Conservation (phyloP, 2,329 filamentous ascomycete species). For the Lasiodiplodia sp. region DNA sequence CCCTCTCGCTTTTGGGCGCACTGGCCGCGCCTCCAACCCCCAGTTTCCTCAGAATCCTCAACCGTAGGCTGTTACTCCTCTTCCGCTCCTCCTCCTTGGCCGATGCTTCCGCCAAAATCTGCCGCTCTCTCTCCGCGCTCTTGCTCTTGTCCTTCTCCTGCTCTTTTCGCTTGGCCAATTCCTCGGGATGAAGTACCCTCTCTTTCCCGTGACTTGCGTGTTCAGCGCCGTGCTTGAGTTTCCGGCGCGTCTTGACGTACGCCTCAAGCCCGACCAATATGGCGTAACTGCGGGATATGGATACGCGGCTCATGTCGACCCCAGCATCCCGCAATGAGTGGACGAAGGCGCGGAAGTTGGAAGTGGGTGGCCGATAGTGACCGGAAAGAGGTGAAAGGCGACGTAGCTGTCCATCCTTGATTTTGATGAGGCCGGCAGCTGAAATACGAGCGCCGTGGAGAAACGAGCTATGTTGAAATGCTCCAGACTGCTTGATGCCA, state of each 20-base stretch:
- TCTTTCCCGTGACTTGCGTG: constrained; percentile 63
- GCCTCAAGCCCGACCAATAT: constrained; percentile 83
- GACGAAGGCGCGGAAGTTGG: constrained; percentile 84
- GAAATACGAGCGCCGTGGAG: constrained; percentile 82
- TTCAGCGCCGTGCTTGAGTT: constrained; percentile 63
- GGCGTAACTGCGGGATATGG: constrained; percentile 81
- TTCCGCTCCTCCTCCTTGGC: constrained; percentile 54
- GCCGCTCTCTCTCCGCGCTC: constrained; percentile 67
- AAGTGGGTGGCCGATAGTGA: constrained; percentile 83
- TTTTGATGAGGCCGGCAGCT: constrained; percentile 83
- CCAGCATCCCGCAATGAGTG: constrained; percentile 73
- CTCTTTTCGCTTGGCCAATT: constrained; percentile 56
- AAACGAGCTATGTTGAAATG: constrained; percentile 92
- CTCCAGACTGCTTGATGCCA: constrained; percentile 86
- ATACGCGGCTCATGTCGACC: constrained; percentile 80
- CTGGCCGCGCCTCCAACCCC: constrained; percentile 37
- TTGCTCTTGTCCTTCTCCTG: constrained; percentile 64
- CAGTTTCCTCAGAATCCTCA: constrained; percentile 40
- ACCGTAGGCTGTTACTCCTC: constrained; percentile 35
- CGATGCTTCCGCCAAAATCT: constrained; percentile 51
- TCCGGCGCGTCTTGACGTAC: constrained; percentile 73
- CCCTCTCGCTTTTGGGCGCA: constrained; percentile 34
- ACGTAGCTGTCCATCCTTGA: constrained; percentile 79
- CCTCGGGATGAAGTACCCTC: constrained; percentile 68
- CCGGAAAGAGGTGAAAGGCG: constrained; percentile 73